Evolutionary conservation across 106 monocot genomes (phyloP), one percentile per base, ranked within the genome.

Genomic region (Vanilla planifolia): DNA sequence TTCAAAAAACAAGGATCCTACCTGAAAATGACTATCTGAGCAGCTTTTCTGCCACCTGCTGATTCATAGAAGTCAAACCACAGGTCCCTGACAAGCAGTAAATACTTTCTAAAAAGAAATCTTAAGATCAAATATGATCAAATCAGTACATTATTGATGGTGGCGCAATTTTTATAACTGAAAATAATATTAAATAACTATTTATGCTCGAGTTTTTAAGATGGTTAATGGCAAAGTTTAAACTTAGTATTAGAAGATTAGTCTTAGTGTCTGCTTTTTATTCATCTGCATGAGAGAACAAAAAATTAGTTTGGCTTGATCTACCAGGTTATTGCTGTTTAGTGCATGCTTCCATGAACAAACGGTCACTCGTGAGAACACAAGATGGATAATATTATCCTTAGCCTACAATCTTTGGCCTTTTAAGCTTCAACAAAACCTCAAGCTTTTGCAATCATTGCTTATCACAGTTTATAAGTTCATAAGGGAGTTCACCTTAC

Each of bases 11-110:
- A 19, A 33, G 46, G 8, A 62, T 56, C 5, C 19, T 78, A 88
- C 92, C 92, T 84, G 81, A 92, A 92, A 57, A 92, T 88, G 30
- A 92, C 79, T 25, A 92, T 79, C 55, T 88, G 88, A 20, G 33
- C 15, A 45, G 88, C 88, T 53, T 92, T 92, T 23, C 60, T 74
- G 15, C 25, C 17, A 19, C 32, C 33, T 51, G 79, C 87, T 13
- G 83, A 80, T 7, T 76, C 59, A 39, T 73, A 92, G 73, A 92
- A 92, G 36, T 92, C 84, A 14, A 78, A 25, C 52, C 87, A 71
- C 32, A 92, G 82, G 41, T 87, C 87, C 75, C 92, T 92, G 72
- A 51, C 30, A n/a, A n/a, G n/a, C n/a, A n/a, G n/a, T n/a, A n/a
- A n/a, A n/a, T n/a, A n/a, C n/a, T n/a, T n/a, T n/a, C n/a, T n/a